Conservation (phyloP, 2,329 filamentous ascomycete genomes). For the Cytospora piceicola region DNA sequence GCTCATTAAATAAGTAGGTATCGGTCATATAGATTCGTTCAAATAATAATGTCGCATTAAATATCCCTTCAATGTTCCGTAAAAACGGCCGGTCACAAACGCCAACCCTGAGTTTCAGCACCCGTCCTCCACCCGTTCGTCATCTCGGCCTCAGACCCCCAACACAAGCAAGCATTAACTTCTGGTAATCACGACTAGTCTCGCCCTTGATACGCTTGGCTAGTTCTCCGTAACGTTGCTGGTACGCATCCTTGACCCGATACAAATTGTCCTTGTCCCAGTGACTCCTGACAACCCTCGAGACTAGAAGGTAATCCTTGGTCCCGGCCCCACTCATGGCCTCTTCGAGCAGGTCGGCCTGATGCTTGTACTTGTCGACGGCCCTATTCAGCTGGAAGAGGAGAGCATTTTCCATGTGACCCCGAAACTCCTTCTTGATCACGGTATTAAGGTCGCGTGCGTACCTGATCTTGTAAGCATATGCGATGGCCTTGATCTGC, state of each 20-base stretch:
- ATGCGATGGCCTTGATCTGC: slow-evolving; percentile 80
- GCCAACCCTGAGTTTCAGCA: not conserved
- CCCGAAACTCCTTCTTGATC: slow-evolving; percentile 79
- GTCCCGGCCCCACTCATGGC: slow-evolving; percentile 87
- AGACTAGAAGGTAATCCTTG: slow-evolving; percentile 78
- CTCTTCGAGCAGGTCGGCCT: slow-evolving; percentile 81
- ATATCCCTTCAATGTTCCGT: not conserved
- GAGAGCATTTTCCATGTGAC: slow-evolving; percentile 88
- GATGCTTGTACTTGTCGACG: slow-evolving; percentile 79
- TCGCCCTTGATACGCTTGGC: slow-evolving; percentile 75
- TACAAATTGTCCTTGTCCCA: slow-evolving; percentile 79
- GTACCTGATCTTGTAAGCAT: slow-evolving; percentile 75
- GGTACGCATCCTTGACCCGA: slow-evolving; percentile 78
- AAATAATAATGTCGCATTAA: slow-evolving; percentile 21
- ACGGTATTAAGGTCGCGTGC: slow-evolving; percentile 71
- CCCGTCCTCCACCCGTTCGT: not conserved
- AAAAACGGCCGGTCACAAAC: not conserved
- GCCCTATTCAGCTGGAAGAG: slow-evolving; percentile 78
- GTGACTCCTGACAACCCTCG: slow-evolving; percentile 78
- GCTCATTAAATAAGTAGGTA: not conserved
- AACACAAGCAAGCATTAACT: slow-evolving; percentile 72
- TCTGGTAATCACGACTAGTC: slow-evolving; percentile 83
- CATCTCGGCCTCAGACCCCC: slow-evolving; percentile 43
- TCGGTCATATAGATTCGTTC: slow-evolving; percentile 1
- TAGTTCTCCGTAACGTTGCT: slow-evolving; percentile 71